Evolutionary conservation across 192 early-diverging fungal species (phyloP).

Genomic region (Podila verticillata): DNA sequence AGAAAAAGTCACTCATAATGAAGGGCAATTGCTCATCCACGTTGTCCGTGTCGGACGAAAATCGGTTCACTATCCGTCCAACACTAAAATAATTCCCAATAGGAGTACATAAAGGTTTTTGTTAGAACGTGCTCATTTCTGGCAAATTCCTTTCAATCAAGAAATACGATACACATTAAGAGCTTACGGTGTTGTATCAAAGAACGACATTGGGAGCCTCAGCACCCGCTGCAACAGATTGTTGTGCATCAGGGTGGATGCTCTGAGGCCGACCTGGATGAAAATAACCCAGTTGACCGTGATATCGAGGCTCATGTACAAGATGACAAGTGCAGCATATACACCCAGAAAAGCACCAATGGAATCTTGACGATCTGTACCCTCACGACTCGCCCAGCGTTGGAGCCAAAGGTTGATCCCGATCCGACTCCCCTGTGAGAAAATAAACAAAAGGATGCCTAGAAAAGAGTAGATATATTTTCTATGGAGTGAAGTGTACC

Average conservation of each 20-base stretch:
- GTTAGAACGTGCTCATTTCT: background rate
- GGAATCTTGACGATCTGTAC: background rate
- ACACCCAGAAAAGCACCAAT: constrained; percentile 22
- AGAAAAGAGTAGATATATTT: constrained; percentile 8
- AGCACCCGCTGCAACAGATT: constrained; percentile 70
- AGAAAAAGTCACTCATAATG: constrained; percentile 51
- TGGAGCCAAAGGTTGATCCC: constrained; percentile 37
- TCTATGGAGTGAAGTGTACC: constrained; percentile 25
- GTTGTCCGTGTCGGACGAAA: constrained; percentile 83
- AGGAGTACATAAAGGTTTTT: background rate
- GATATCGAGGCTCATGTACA: constrained; percentile 23
- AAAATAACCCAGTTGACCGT: constrained; percentile 20
- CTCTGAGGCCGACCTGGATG: constrained; percentile 12
- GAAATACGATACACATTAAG: background rate
- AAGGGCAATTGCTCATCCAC: constrained; percentile 72
- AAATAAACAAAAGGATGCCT: constrained; percentile 7
- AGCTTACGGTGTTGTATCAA: constrained; percentile 24
- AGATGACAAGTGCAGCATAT: constrained; percentile 17
- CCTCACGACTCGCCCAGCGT: constrained; percentile 12
- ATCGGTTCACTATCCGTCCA: constrained; percentile 74
- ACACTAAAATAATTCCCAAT: background rate
- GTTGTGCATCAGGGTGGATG: constrained; percentile 63
- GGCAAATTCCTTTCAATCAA: background rate
- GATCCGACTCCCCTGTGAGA: constrained; percentile 35
- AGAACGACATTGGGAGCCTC: constrained; percentile 58